These are phyloP conservation scores for Hirsutella thompsonii DNA, from an alignment of 2,329 filamentous ascomycete genomes.

Conservation along the genomic window DNA sequence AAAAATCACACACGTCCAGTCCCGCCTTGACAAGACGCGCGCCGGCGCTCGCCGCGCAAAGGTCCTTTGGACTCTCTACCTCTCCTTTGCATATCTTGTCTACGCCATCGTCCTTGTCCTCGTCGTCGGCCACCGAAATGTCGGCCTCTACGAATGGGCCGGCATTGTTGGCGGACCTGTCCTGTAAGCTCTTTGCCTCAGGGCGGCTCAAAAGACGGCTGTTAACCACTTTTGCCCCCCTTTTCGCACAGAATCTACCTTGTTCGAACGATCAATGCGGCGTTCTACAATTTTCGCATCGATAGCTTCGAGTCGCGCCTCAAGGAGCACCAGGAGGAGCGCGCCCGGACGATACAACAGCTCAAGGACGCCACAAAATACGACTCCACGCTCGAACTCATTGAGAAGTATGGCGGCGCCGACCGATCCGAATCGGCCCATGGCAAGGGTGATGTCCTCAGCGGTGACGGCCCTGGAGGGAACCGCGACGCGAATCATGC, in stretches of 20 bases:
- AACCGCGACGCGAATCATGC: not conserved
- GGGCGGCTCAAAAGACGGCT: no score
- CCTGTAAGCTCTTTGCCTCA: constrained; percentile 38
- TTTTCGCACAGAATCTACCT: constrained; percentile 57
- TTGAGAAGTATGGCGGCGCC: constrained; percentile 82
- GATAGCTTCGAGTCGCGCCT: constrained; percentile 55
- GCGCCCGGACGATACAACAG: constrained; percentile 80
- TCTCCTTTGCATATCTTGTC: constrained; percentile 80
- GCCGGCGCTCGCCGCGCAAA: constrained; percentile 64
- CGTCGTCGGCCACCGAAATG: constrained; percentile 72
- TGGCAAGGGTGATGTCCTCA: constrained; percentile 4
- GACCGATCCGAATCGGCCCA: constrained; percentile 29
- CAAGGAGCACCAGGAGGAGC: constrained; percentile 63
- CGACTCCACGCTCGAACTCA: constrained; percentile 80
- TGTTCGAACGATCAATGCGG: constrained; percentile 51
- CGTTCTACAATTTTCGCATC: constrained; percentile 73
- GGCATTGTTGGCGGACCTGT: constrained; percentile 68
- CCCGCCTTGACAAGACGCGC: constrained; percentile 60
- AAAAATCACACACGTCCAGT: constrained; percentile 67
- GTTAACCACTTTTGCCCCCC: no score
- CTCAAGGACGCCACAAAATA: constrained; percentile 93
- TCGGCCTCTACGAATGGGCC: constrained; percentile 66
- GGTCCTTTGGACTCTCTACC: constrained; percentile 81
- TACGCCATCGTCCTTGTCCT: constrained; percentile 71
- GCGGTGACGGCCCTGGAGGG: constrained; percentile 2